phyloP scores from a whole-genome alignment of 257 asterid species.

The Solanum piurae region DNA sequence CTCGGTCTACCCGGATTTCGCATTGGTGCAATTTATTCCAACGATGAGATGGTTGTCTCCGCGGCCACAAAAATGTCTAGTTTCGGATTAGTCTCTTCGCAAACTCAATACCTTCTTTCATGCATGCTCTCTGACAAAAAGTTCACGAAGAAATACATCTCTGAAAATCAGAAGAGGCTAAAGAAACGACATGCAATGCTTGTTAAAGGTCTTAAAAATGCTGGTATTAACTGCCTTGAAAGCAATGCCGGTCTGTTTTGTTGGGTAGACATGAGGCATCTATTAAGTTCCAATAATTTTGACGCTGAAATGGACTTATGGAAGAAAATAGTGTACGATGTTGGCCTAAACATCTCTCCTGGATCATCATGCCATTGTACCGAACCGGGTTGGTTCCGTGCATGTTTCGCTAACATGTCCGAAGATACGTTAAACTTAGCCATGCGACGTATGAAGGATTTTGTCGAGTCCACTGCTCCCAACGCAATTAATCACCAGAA shows the following conservation, averaged over 20 bases:
- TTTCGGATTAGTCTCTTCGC: slow-evolving; percentile 76
- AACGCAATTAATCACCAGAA: not conserved
- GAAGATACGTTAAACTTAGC: slow-evolving; percentile 55
- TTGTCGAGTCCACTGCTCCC: slow-evolving; percentile 18
- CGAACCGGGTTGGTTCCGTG: slow-evolving; percentile 87
- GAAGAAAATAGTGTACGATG: slow-evolving; percentile 70
- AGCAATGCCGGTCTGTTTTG: slow-evolving; percentile 75
- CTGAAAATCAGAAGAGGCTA: slow-evolving; percentile 39
- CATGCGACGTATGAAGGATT: slow-evolving; percentile 34
- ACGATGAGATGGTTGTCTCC: slow-evolving; percentile 43
- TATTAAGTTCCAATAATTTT: slow-evolving; percentile 30
- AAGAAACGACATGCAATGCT: slow-evolving; percentile 49
- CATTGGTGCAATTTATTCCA: slow-evolving; percentile 69
- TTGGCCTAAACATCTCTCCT: slow-evolving; percentile 73
- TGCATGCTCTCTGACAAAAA: slow-evolving; percentile 57
- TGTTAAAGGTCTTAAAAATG: slow-evolving; percentile 29
- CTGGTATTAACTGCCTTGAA: slow-evolving; percentile 48
- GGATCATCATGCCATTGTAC: slow-evolving; percentile 78
- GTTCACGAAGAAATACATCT: slow-evolving; percentile 38
- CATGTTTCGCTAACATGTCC: slow-evolving; percentile 80
- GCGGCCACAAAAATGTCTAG: slow-evolving; percentile 90
- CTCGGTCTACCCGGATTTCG: slow-evolving; percentile 89
- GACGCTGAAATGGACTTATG: slow-evolving; percentile 67
- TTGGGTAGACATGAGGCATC: slow-evolving; percentile 82
- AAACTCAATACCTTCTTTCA: slow-evolving; percentile 58